Conservation (phyloP, 78 protist genomes). For the Dictyostelium intermedium region DNA sequence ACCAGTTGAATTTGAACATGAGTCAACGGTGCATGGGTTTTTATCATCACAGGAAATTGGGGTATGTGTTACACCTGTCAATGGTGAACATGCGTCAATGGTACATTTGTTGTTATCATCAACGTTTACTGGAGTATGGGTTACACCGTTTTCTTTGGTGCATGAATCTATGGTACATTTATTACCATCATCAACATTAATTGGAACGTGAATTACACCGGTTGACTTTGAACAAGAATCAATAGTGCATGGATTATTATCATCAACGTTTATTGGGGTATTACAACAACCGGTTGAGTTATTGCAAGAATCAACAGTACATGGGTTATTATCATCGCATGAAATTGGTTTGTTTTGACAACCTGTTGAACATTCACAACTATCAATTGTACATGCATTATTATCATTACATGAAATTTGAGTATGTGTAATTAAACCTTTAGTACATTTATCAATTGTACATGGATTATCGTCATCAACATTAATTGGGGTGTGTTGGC, state of each 20-base stretch:
- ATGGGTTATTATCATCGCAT: too few relatives aligned
- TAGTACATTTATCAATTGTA: constrained; percentile 17
- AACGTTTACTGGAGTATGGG: constrained; percentile 32
- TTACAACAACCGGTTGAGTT: not conserved
- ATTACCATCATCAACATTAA: constrained; percentile 3
- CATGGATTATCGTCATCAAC: constrained; percentile 37
- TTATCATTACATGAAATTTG: constrained; percentile 25
- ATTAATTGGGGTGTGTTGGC: not conserved
- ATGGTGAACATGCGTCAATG: not conserved
- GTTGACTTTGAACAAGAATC: not conserved
- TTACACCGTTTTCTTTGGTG: not conserved
- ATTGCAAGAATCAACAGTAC: too few relatives aligned
- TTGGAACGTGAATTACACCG: constrained; percentile 16
- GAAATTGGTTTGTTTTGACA: too few relatives aligned
- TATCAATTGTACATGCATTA: too few relatives aligned
- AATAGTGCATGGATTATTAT: not conserved
- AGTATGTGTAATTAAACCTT: not conserved
- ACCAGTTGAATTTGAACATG: not conserved
- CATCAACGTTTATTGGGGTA: not conserved
- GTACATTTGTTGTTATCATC: constrained; percentile 46
- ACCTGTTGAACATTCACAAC: too few relatives aligned
- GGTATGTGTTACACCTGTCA: constrained; percentile 2
- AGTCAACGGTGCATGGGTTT: constrained; percentile 27
- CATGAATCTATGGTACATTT: constrained; percentile 39
- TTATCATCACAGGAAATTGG: constrained; percentile 21